Base-by-base conservation (phyloP, 331 rosid genomes). In the Malus hybrid region DNA sequence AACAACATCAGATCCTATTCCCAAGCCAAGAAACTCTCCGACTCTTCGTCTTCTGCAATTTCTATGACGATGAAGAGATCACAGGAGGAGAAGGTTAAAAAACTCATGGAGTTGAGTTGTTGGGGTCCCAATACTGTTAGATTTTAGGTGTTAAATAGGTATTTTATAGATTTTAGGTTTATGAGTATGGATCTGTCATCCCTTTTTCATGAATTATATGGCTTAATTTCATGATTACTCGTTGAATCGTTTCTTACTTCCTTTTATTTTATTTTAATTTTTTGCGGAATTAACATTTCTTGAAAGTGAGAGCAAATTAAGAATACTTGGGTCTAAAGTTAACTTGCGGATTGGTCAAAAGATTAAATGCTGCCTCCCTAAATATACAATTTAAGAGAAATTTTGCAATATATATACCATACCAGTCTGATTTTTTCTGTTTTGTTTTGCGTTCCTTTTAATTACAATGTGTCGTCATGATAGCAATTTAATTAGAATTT, bases 121-220 rank as follows among this genome's bases (percentile, higher is more conserved):
- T 90, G 89, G 87, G 96, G 93, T 82, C 97, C 97, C 6, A 90
- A 31, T 67, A 90, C 97, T 61, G 63, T 48, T 2, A 87, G 93
- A 69, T 92, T 90, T 75, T 88, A 80, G 78, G 19, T 64, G 12
- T 2, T 12, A n/a, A 27, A 0, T 15, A 61, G 50, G 50, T 44
- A 42, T 44, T 24, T 20, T 59, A 13, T 7, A 29, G 24, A 31
- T 31, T 32, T 16, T 64, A 3, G 6, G 5, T 24, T 3, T 8
- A 33, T 32, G 69, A 24, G 39, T 22, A 19, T 31, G 50, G 50
- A 44, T 44, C 15, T 44, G 15, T 44, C 50, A 11, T 44, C 50
- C 50, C 5, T 4, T 44, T 42, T 42, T 44, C 15, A 11, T 44
- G 50, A 44, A 44, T 44, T 44, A 10, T 11, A 44, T 4, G 50